These are phyloP conservation scores for Leccinum sublutescens DNA, from an alignment of 768 basidiomycete genomes.

Conservation along the genomic window DNA sequence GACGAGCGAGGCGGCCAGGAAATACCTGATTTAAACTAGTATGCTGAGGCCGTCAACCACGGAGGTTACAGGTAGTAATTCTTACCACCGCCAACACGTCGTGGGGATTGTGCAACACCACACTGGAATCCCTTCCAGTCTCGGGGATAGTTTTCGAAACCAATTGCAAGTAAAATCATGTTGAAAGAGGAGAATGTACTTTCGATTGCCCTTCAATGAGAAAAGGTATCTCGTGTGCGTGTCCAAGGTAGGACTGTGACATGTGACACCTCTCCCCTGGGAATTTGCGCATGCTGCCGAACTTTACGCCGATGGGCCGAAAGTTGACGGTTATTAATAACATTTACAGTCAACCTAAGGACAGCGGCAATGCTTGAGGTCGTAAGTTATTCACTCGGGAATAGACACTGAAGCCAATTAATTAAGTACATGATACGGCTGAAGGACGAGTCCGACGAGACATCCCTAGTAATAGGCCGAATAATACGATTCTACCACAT, in stretches of 20 bases:
- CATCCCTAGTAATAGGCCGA: neutral
- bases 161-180: neutral
- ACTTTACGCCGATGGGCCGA: neutral
- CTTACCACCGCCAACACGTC: too few relatives aligned
- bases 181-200: neutral
- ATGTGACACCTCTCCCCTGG: neutral
- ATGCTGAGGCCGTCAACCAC: too few relatives aligned
- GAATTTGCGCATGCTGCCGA: neutral
- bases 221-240: neutral
- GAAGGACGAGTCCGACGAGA: neutral
- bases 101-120: too few relatives aligned
- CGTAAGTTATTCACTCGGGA: neutral
- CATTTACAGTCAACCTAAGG: neutral
- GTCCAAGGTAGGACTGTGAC: neutral
- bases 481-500: neutral
- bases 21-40: neutral
- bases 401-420: neutral
- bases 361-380: too few relatives aligned
- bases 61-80: too few relatives aligned
- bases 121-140: neutral
- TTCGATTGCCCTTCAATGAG: neutral
- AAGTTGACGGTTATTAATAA: neutral
- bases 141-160: neutral
- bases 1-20: neutral
- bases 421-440: neutral